These are phyloP conservation scores for Stropharia rugosoannulata DNA, from an alignment of 768 basidiomycete species.

Conservation along the genomic window DNA sequence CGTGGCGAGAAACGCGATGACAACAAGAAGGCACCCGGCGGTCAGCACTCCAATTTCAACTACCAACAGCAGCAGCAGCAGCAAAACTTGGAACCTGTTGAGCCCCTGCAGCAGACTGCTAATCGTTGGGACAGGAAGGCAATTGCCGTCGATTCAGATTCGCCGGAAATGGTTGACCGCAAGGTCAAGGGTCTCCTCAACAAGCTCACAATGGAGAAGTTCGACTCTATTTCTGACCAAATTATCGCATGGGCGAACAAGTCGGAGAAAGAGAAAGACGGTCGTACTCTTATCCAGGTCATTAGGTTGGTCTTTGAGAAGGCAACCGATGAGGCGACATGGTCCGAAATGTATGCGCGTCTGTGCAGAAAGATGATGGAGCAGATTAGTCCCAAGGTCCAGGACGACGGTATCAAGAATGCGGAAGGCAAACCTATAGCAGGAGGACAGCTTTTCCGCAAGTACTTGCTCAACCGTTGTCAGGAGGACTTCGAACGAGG, in stretches of 20 bases:
- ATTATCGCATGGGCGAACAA: slow-evolving; percentile 96
- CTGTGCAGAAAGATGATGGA: slow-evolving; percentile 97
- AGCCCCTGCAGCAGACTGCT: slow-evolving; percentile 72
- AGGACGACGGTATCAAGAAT: slow-evolving; percentile 84
- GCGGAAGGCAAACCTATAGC: slow-evolving; percentile 84
- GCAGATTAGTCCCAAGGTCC: slow-evolving; percentile 82
- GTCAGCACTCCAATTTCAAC: slow-evolving; percentile 31
- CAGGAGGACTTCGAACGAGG: slow-evolving; percentile 98
- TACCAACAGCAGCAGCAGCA: slow-evolving; percentile 27
- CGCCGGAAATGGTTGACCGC: slow-evolving; percentile 86
- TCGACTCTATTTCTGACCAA: slow-evolving; percentile 93
- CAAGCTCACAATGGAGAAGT: slow-evolving; percentile 96
- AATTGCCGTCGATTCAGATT: slow-evolving; percentile 52
- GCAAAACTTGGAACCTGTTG: slow-evolving; percentile 60
- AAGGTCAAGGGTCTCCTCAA: slow-evolving; percentile 92
- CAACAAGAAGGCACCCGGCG: slow-evolving; percentile 36
- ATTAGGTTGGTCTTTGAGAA: slow-evolving; percentile 97
- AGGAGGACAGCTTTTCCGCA: slow-evolving; percentile 93
- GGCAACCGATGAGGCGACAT: slow-evolving; percentile 93
- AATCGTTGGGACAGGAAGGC: slow-evolving; percentile 81
- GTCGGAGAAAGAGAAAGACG: slow-evolving; percentile 89
- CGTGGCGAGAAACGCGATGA: slow-evolving; percentile 80
- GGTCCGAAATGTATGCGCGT: slow-evolving; percentile 97
- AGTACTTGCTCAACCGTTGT: slow-evolving; percentile 94
- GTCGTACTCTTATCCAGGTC: slow-evolving; percentile 92